Percentiles rank a stretch among this genome's conserved stretches.
phyloP scores from a whole-genome alignment of 2,329 filamentous ascomycete genomes.

The Penicillium freii region DNA sequence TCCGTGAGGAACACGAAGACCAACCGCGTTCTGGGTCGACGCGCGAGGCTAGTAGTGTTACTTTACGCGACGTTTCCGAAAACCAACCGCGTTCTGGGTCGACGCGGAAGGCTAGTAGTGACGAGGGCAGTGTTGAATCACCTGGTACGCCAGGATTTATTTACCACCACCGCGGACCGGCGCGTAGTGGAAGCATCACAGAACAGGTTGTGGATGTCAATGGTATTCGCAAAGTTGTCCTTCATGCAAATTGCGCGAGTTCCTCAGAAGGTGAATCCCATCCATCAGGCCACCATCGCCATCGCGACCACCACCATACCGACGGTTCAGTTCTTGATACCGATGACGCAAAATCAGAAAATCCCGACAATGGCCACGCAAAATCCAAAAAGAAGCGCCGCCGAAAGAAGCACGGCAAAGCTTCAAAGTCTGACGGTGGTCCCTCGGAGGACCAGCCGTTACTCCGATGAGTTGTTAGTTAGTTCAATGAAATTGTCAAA shows the following conservation, averaged over 20 bases:
- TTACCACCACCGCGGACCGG: conserved; percentile 49
- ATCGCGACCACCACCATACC: conserved; percentile 7
- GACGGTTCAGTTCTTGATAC: background rate
- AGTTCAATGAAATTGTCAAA: background rate
- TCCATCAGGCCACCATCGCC: conserved; percentile 12
- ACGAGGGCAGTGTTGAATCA: conserved; percentile 25
- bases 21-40: conserved; percentile 13
- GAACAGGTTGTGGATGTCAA: conserved; percentile 73
- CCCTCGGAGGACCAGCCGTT: conserved; percentile 24
- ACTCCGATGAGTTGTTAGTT: conserved; percentile 2
- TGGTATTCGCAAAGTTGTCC: conserved; percentile 71
- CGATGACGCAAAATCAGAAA: conserved; percentile 2
- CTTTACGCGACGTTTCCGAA: background rate
- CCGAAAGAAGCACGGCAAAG: conserved; percentile 24
- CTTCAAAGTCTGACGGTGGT: conserved; percentile 12
- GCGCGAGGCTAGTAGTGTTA: conserved; percentile 24
- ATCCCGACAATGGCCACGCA: background rate
- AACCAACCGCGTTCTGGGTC: conserved; percentile 6
- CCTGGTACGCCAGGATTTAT: conserved; percentile 24
- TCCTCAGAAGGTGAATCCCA: conserved; percentile 41
- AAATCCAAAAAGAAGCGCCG: conserved; percentile 21
- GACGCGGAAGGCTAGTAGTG: conserved; percentile 24
- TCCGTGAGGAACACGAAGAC: conserved; percentile 34
- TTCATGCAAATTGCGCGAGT: conserved; percentile 64
- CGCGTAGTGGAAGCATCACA: conserved; percentile 73